Evolutionary conservation across 371 early-diverging fungal genomes (phyloP).

Genomic region (Apophysomyces trapeziformis): DNA sequence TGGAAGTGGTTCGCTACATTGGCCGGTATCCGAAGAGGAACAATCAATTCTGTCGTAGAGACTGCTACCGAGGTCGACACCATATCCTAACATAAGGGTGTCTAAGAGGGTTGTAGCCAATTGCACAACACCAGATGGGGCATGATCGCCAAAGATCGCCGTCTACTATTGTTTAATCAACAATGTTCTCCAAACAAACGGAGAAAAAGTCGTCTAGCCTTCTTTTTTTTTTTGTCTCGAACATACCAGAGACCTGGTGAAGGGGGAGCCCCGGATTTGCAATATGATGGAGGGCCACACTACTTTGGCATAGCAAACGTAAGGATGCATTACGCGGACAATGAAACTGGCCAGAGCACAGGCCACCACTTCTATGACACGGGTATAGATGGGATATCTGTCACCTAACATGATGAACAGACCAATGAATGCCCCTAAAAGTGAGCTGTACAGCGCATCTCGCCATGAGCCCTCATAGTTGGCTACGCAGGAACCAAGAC

Average conservation of each 20-base stretch:
- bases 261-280: conserved; percentile 67
- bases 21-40: conserved; percentile 23
- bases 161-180: conserved; percentile 35
- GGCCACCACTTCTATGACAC: conserved; percentile 54
- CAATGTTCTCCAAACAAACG: too few species aligned
- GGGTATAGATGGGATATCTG: conserved; percentile 57
- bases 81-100: conserved; percentile 75
- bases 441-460: conserved; percentile 55
- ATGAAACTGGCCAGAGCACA: conserved; percentile 29
- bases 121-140: conserved; percentile 80
- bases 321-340: conserved; percentile 27
- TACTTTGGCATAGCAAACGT: conserved; percentile 38
- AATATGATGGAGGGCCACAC: conserved; percentile 48
- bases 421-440: conserved; percentile 59
- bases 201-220: too few species aligned
- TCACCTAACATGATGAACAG: conserved; percentile 60
- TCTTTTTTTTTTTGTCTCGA: too few species aligned
- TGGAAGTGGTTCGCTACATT: conserved; percentile 15
- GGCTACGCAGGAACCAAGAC: conserved; percentile 61
- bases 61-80: conserved; percentile 69
- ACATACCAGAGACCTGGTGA: conserved; percentile 71
- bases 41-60: conserved; percentile 43
- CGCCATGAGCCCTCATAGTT: conserved; percentile 63
- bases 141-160: conserved; percentile 78
- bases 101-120: conserved; percentile 75